phyloP scores from a whole-genome alignment of 441 rosid genomes.

The Gossypium lobatum region DNA sequence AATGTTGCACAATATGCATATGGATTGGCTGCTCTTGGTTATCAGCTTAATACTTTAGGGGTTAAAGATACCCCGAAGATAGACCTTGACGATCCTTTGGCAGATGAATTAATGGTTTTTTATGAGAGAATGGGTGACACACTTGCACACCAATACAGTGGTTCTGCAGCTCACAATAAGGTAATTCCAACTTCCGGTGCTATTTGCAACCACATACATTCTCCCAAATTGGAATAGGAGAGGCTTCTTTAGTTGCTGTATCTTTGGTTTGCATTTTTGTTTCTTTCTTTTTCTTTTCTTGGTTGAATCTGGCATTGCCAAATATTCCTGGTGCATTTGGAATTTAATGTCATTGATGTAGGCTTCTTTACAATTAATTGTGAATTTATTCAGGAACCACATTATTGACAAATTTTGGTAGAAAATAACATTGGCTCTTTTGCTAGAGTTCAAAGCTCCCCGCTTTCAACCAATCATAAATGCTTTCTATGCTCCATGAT shows the following conservation, averaged over 20 bases:
- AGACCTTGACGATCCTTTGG: conserved; percentile 77
- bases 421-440: background rate
- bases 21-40: conserved; percentile 94
- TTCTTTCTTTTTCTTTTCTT: background rate
- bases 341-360: background rate
- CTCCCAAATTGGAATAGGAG: conserved; percentile 4
- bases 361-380: background rate
- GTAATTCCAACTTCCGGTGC: conserved; percentile 27
- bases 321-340: conserved; percentile 1
- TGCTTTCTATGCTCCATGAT: background rate
- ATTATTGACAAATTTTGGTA: background rate
- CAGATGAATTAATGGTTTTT: conserved; percentile 74
- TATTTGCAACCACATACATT: background rate
- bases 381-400: background rate
- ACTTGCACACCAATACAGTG: conserved; percentile 95
- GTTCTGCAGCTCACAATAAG: conserved; percentile 99
- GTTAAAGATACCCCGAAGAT: conserved; percentile 55
- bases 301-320: background rate
- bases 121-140: conserved; percentile 99
- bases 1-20: conserved; percentile 98
- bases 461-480: background rate
- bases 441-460: background rate
- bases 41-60: conserved; percentile 79
- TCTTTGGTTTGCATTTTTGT: background rate
- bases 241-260: background rate